Conservation (phyloP, 345 rosid genomes). For the Viola odorata region DNA sequence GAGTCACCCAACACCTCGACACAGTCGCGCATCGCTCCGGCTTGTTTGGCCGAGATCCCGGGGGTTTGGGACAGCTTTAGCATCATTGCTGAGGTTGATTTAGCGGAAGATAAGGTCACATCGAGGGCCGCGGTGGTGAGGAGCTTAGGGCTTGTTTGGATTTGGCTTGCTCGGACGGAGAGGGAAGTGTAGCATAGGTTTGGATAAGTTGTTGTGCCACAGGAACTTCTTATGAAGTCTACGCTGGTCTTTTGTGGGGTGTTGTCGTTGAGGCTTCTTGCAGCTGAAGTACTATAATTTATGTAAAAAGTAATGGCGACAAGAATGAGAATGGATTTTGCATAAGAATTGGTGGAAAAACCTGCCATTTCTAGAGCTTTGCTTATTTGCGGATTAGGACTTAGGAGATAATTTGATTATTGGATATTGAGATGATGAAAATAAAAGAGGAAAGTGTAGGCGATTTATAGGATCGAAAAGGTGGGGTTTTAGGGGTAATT, state of each 20-base stretch:
- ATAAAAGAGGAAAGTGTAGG: background rate
- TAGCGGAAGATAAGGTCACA: conserved; percentile 45
- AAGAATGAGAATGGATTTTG: conserved; percentile 13
- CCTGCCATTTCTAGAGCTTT: conserved; percentile 15
- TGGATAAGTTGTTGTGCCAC: conserved; percentile 57
- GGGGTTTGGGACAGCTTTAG: conserved; percentile 33
- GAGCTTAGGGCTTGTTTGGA: conserved; percentile 64
- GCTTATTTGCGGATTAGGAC: background rate
- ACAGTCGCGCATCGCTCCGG: conserved; percentile 57
- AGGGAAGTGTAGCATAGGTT: conserved; percentile 59
- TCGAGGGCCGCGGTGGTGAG: conserved; percentile 62
- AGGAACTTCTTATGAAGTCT: conserved; percentile 56
- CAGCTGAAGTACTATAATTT: conserved; percentile 20
- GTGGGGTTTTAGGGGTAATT: background rate
- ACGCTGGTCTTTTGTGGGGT: conserved; percentile 17
- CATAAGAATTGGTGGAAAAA: conserved; percentile 2
- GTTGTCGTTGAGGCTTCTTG: conserved; percentile 8
- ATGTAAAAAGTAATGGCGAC: conserved; percentile 14
- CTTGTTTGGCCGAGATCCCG: conserved; percentile 44
- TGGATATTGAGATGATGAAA: conserved; percentile 12
- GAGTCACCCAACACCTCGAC: conserved; percentile 54
- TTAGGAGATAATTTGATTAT: background rate
- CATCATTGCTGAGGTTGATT: conserved; percentile 38
- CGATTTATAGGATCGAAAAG: conserved; percentile 20
- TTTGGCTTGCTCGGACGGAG: conserved; percentile 39